Conservation (phyloP, 805 yeast genomes). For the Ogataea corticis region DNA sequence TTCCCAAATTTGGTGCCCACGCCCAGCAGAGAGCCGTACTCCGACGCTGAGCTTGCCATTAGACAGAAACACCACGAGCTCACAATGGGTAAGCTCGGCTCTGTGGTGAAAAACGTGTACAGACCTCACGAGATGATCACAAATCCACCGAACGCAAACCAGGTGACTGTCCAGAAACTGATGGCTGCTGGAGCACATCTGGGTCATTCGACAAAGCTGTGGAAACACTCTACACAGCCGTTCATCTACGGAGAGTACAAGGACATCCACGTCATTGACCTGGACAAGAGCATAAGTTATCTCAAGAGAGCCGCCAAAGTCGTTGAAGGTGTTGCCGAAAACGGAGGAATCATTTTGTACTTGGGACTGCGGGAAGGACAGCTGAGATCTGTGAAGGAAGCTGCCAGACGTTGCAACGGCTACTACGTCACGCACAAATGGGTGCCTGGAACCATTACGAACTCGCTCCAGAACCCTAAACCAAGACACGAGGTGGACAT, state of each 20-base stretch:
- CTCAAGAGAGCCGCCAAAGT: conserved; percentile 83
- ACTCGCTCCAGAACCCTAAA: conserved; percentile 60
- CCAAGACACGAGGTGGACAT: conserved; percentile 76
- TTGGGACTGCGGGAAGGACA: conserved; percentile 86
- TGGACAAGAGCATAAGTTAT: conserved; percentile 75
- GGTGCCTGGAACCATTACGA: conserved; percentile 95
- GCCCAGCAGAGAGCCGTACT: conserved; percentile 61
- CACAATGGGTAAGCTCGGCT: conserved; percentile 60
- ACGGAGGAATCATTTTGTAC: conserved; percentile 79
- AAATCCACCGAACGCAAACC: conserved; percentile 55
- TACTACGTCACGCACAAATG: conserved; percentile 82
- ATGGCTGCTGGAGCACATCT: conserved; percentile 93
- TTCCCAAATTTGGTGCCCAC: conserved; percentile 70
- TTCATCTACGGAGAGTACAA: conserved; percentile 85
- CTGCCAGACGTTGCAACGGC: conserved; percentile 76
- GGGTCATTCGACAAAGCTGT: conserved; percentile 82
- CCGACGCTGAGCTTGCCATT: conserved; percentile 72
- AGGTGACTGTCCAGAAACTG: conserved; percentile 66
- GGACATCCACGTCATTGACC: conserved; percentile 88
- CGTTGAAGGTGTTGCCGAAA: conserved; percentile 76
- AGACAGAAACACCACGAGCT: conserved; percentile 68
- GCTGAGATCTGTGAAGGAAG: conserved; percentile 68
- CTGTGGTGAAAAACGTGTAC: conserved; percentile 62
- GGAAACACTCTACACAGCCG: conserved; percentile 82
- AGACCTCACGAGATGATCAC: conserved; percentile 65